Evolutionary conservation across 805 yeast genomes (phyloP).

Genomic region (Teunomyces gatunensis): DNA sequence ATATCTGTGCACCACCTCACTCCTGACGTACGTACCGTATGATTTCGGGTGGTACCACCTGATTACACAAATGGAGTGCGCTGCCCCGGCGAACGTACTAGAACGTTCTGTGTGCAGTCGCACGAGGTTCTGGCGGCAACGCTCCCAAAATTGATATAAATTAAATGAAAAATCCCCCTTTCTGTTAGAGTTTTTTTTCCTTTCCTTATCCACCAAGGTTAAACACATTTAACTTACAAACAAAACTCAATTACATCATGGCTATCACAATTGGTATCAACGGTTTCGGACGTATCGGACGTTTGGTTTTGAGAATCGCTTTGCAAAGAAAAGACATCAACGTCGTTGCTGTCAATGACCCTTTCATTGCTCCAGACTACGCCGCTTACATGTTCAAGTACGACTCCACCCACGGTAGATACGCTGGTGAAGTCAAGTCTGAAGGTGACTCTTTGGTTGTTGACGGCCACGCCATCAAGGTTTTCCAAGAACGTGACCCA

Average conservation of each 20-base stretch:
- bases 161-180: slow-evolving; percentile 2
- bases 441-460: slow-evolving; percentile 24
- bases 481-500: slow-evolving; percentile 35
- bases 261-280: slow-evolving; percentile 31
- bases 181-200: neutral
- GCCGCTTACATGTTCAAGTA: slow-evolving; percentile 38
- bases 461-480: slow-evolving; percentile 27
- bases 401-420: slow-evolving; percentile 36
- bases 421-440: slow-evolving; percentile 26
- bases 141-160: slow-evolving; percentile 8
- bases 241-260: slow-evolving; percentile 12
- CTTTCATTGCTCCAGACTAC: slow-evolving; percentile 34
- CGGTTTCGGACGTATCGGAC: slow-evolving; percentile 38
- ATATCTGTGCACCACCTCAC: neutral
- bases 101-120: slow-evolving; percentile 6
- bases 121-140: slow-evolving; percentile 7
- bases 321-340: slow-evolving; percentile 29
- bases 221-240: neutral
- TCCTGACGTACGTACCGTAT: slow-evolving; percentile 1
- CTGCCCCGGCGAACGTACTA: slow-evolving; percentile 4
- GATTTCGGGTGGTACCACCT: slow-evolving; percentile 5
- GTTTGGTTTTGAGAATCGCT: slow-evolving; percentile 34
- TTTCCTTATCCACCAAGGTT: neutral
- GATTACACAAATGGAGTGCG: slow-evolving; percentile 4
- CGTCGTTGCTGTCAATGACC: slow-evolving; percentile 34